Evolutionary conservation across 2,329 filamentous ascomycete species (phyloP), one percentile per base, ranked within the genome.

Genomic region (Ambrosiella cleistominuta): DNA sequence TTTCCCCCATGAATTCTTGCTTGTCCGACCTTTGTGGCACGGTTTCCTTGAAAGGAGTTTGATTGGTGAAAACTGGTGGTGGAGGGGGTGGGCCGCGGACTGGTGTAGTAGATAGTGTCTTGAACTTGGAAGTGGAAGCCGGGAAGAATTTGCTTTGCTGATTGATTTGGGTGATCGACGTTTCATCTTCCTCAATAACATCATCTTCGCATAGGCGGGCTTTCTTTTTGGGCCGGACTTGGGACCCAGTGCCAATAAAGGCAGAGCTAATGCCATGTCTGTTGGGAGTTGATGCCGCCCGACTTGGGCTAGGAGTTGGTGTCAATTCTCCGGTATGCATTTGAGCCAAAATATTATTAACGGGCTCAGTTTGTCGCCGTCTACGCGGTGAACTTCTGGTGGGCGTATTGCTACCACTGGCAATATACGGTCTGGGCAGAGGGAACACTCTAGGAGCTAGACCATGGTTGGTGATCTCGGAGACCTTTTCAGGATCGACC

Each of bases 361-460:
- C 65, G 0, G 77, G 76, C 61, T 81, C 77, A 1, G 75, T 80
- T 56, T 72, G 72, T 27, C 77, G 73, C 35, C 78, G 75, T 2
- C 71, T 64, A 7, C 72, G 71, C 35, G 72, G 69, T 0, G 71
- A 70, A 12, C 50, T 36, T 38, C 47, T 15, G 37, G 53, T 42
- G n/a, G 54, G 60, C 47, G 61, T 64, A 49, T 57, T 67, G 58
- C 61, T 55, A 37, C 66, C 63, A 3, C 68, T 69, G 2, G 75
- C 71, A 27, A 81, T 63, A 62, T 82, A 82, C 1, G 79, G 79
- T 45, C 79, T 70, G 0, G 79, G 79, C 7, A 82, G 69, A 2
- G 79, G 79, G 60, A 79, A 81, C 0, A 82, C 77, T 1, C 78
- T 73, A 1, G 78, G 75, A 4, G 74, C 73, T 39, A 74, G 65